A percentile compares a stretch with the other conserved stretches of the same genome.
Conservation (phyloP, 306 rosid species). For the Pterocarpus santalinus region DNA sequence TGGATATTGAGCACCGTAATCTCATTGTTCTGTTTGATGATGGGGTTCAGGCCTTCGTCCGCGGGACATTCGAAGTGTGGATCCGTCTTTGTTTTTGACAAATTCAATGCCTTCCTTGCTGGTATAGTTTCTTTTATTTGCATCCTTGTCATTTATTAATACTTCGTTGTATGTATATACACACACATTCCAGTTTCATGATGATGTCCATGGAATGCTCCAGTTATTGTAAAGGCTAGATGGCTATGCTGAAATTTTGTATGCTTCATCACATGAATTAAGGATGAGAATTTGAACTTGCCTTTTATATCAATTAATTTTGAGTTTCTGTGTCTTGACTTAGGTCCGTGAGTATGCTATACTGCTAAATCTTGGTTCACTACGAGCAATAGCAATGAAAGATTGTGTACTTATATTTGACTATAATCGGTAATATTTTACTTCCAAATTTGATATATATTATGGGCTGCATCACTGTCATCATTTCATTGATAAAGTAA, state of each 20-base stretch:
- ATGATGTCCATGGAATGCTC: slow-evolving; percentile 28
- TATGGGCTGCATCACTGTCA: slow-evolving; percentile 23
- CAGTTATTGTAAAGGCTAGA: slow-evolving; percentile 1
- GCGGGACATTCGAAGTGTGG: slow-evolving; percentile 96
- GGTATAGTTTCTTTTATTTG: slow-evolving; percentile 56
- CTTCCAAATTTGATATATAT: slow-evolving; percentile 36
- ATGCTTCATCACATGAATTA: slow-evolving; percentile 4
- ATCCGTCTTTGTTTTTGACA: slow-evolving; percentile 93
- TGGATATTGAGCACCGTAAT: background rate
- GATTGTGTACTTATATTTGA: slow-evolving; percentile 90
- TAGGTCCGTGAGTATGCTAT: slow-evolving; percentile 97
- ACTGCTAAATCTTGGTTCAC: slow-evolving; percentile 92
- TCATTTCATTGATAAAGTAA: slow-evolving; percentile 37
- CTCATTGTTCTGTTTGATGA: slow-evolving; percentile 23
- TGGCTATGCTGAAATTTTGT: slow-evolving; percentile 9
- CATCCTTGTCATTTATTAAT: background rate
- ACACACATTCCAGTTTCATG: slow-evolving; percentile 21
- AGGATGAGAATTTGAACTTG: slow-evolving; percentile 26
- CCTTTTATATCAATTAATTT: slow-evolving; percentile 26
- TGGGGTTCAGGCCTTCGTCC: slow-evolving; percentile 89
- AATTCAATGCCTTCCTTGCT: slow-evolving; percentile 91
- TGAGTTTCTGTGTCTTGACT: slow-evolving; percentile 42
- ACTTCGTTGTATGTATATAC: background rate
- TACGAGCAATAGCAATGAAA: slow-evolving; percentile 95
- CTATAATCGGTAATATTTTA: slow-evolving; percentile 70